A percentile compares a stretch with the other conserved stretches of the same genome.
phyloP scores from a whole-genome alignment of 2,329 filamentous ascomycete genomes.

The Aspergillus sp. region DNA sequence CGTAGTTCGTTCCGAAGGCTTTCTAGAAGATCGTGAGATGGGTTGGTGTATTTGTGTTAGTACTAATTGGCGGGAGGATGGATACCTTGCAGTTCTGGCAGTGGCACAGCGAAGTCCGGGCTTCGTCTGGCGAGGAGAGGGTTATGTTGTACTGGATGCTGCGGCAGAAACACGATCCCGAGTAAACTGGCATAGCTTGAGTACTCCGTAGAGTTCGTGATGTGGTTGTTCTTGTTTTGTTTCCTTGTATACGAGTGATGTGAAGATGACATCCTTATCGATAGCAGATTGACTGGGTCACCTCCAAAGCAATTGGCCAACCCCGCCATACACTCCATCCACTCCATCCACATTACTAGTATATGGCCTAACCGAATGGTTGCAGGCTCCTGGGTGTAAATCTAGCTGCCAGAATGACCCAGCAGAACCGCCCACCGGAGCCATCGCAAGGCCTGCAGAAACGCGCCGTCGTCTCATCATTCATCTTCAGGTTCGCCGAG shows the following conservation, averaged over 20 bases:
- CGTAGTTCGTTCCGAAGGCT: constrained; percentile 44
- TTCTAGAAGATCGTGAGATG: constrained; percentile 25
- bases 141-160: constrained; percentile 39
- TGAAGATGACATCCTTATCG: constrained; percentile 9
- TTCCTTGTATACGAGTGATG: constrained; percentile 4
- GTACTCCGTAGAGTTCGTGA: too few relatives aligned
- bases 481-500: constrained; percentile 28
- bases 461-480: constrained; percentile 35
- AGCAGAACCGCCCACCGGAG: too few relatives aligned
- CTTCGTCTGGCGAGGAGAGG: constrained; percentile 37
- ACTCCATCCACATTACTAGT: too few relatives aligned
- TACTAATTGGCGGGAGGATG: background rate
- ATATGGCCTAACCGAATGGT: too few relatives aligned
- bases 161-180: constrained; percentile 42
- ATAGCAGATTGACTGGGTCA: too few relatives aligned
- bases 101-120: constrained; percentile 45
- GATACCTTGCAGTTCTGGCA: constrained; percentile 43
- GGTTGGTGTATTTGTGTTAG: background rate
- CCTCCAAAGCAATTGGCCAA: background rate
- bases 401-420: too few relatives aligned
- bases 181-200: constrained; percentile 20
- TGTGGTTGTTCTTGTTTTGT: background rate
- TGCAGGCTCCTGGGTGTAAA: too few relatives aligned
- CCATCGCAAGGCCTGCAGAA: constrained; percentile 15
- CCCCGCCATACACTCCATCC: background rate